Percentiles rank a stretch among this genome's conserved stretches.
phyloP scores from a whole-genome alignment of 768 basidiomycete genomes.

The Lentinula guzmanii region DNA sequence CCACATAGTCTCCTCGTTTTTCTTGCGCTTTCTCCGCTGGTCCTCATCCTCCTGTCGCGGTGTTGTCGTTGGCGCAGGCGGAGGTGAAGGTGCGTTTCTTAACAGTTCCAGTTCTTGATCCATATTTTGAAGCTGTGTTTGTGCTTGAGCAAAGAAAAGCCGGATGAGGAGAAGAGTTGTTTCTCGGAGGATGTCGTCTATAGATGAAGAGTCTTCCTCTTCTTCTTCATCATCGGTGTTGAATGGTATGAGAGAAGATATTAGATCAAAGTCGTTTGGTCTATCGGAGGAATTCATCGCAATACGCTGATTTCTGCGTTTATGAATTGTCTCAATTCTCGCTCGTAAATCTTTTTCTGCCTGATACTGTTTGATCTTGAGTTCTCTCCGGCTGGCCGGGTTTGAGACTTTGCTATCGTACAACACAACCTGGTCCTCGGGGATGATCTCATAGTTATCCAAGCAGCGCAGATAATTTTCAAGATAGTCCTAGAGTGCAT shows the following conservation, averaged over 20 bases:
- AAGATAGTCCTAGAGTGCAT: slow-evolving; percentile 36
- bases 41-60: slow-evolving; percentile 27
- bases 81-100: slow-evolving; percentile 38
- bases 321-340: slow-evolving; percentile 60
- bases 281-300: slow-evolving; percentile 18
- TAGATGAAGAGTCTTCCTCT: slow-evolving; percentile 49
- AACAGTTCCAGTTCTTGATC: slow-evolving; percentile 72
- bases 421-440: slow-evolving; percentile 51
- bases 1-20: slow-evolving; percentile 58
- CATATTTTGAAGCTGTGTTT: slow-evolving; percentile 59
- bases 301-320: slow-evolving; percentile 40
- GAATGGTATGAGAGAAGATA: slow-evolving; percentile 53
- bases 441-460: slow-evolving; percentile 62
- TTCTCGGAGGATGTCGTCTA: slow-evolving; percentile 63
- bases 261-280: slow-evolving; percentile 54
- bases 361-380: slow-evolving; percentile 89
- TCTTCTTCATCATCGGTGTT: slow-evolving; percentile 21
- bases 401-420: slow-evolving; percentile 52
- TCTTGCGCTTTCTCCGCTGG: slow-evolving; percentile 29
- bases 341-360: slow-evolving; percentile 75
- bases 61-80: slow-evolving; percentile 12
- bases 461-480: slow-evolving; percentile 41
- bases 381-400: slow-evolving; percentile 66
- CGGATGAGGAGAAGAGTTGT: slow-evolving; percentile 66
- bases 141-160: slow-evolving; percentile 64